phyloP scores from a whole-genome alignment of 441 rosid species.

The Aleurites moluccanus region DNA sequence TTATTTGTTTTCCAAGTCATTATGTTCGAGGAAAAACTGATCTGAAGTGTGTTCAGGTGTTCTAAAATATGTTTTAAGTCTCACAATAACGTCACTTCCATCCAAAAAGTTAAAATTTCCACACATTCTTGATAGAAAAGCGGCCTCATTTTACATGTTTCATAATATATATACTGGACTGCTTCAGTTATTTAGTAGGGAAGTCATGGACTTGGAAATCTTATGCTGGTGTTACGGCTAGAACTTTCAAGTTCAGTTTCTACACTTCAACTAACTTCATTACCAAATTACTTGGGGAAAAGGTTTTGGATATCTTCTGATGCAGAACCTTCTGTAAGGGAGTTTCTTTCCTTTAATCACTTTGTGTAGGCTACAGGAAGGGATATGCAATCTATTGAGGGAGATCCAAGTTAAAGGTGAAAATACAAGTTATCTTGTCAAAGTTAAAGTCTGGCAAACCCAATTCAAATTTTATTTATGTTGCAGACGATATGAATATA shows the following conservation, averaged over 20 bases:
- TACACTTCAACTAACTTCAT: not conserved
- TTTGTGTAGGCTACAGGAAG: too few species aligned
- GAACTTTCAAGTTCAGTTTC: not conserved
- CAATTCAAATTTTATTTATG: not conserved
- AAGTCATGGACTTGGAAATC: not conserved
- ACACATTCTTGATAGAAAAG: not conserved
- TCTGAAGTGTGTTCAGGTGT: not conserved
- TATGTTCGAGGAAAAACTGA: constrained; percentile 3
- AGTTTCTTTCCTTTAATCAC: too few species aligned
- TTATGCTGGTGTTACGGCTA: not conserved
- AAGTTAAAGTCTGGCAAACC: not conserved
- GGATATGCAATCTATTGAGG: too few species aligned
- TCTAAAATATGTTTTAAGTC: not conserved
- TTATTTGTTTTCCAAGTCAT: not conserved
- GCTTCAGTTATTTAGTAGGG: not conserved
- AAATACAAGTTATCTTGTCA: not conserved
- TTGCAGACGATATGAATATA: not conserved
- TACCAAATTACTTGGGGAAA: not conserved
- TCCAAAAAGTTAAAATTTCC: not conserved
- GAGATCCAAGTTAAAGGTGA: not conserved
- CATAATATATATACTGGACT: not conserved
- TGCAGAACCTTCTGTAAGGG: not conserved
- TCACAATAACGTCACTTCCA: not conserved
- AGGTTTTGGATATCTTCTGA: not conserved
- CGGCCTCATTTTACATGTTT: too few species aligned